Conservation (phyloP, 495 filamentous ascomycete species). For the Penicillium odoratum region DNA sequence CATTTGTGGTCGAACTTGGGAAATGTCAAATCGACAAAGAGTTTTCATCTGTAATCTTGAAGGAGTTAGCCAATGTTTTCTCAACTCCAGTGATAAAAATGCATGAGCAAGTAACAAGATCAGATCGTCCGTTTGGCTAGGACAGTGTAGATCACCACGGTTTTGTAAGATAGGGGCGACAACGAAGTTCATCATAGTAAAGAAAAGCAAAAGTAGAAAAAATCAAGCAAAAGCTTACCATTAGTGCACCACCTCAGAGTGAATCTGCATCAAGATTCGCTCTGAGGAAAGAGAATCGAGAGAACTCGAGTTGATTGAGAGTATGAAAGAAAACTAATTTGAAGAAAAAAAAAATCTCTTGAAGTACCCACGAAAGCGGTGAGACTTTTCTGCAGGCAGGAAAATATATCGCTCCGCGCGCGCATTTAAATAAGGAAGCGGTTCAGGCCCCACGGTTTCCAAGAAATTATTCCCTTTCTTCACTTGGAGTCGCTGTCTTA, state of each 20-base stretch:
- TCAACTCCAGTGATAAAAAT: constrained; percentile 17
- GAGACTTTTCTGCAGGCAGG: constrained; percentile 29
- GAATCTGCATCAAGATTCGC: constrained; percentile 16
- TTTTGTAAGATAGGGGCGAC: constrained; percentile 92
- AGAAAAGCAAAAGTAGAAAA: constrained; percentile 16
- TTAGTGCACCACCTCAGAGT: constrained; percentile 26
- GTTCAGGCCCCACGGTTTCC: constrained; percentile 20
- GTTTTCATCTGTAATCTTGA: constrained; percentile 20
- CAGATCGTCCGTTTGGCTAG: constrained; percentile 88
- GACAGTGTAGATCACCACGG: constrained; percentile 86
- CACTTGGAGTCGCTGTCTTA: constrained; percentile 5
- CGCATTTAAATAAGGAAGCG: constrained; percentile 11
- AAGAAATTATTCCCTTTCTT: constrained; percentile 8
- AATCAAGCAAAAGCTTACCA: constrained; percentile 36
- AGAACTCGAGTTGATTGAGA: constrained; percentile 7
- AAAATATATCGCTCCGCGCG: constrained; percentile 25
- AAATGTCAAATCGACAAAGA: background rate
- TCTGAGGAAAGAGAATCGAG: constrained; percentile 10
- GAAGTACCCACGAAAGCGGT: constrained; percentile 25
- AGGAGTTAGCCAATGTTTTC: constrained; percentile 30
- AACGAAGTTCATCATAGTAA: constrained; percentile 78
- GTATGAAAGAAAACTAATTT: constrained; percentile 23
- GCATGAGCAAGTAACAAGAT: constrained; percentile 36
- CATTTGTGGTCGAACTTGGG: background rate
- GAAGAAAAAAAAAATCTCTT: constrained; percentile 29